phyloP scores from a whole-genome alignment of 2,329 filamentous ascomycete species.

The Akanthomyces lecanii region DNA sequence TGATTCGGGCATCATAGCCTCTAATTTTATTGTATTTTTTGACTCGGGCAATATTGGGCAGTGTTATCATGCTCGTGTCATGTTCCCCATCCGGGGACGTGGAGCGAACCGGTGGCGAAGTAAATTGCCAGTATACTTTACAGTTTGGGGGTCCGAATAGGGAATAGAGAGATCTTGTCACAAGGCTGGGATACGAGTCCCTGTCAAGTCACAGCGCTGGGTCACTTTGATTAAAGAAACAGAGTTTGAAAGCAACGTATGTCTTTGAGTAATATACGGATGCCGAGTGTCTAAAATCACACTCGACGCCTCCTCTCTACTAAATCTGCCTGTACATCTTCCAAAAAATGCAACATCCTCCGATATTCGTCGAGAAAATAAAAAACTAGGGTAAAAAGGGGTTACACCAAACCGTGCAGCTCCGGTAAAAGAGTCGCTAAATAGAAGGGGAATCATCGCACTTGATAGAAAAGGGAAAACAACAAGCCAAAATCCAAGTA shows the following conservation, averaged over 20 bases:
- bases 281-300: slow-evolving; percentile 12
- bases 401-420: slow-evolving; percentile 18
- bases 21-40: too few relatives aligned
- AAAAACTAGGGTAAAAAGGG: background rate
- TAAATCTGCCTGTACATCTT: slow-evolving; percentile 12
- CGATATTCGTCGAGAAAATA: slow-evolving; percentile 12
- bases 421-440: slow-evolving; percentile 15
- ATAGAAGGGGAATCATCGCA: slow-evolving; percentile 19
- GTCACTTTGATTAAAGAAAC: background rate
- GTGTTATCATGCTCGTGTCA: too few relatives aligned
- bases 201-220: background rate
- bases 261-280: slow-evolving; percentile 14
- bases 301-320: background rate
- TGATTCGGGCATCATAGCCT: too few relatives aligned
- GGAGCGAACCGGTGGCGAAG: background rate
- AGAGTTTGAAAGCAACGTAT: slow-evolving; percentile 8
- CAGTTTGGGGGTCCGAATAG: background rate
- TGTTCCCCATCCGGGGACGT: too few relatives aligned
- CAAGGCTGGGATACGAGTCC: background rate
- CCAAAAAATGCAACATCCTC: slow-evolving; percentile 5
- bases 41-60: too few relatives aligned
- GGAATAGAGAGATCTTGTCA: background rate
- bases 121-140: background rate
- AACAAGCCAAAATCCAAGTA: background rate
- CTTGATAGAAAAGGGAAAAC: slow-evolving; percentile 3